Percentiles rank a stretch among this genome's conserved stretches.
Evolutionary conservation across 2,329 filamentous ascomycete species (phyloP).

Genomic region (Aspergillus texensis): DNA sequence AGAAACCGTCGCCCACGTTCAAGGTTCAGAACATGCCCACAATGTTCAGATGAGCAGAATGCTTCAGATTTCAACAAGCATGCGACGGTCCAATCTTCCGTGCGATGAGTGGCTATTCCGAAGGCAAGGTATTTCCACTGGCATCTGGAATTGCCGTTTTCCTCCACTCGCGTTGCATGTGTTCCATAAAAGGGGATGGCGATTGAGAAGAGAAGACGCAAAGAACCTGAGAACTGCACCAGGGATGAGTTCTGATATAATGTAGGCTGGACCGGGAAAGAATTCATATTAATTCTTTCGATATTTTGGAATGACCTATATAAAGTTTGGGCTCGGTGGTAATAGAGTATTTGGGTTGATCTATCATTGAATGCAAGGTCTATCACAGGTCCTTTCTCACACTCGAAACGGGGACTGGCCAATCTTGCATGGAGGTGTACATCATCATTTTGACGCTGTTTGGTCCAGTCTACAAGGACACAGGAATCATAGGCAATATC

Average conservation of each 20-base stretch:
- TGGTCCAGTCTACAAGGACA: conserved; percentile 21
- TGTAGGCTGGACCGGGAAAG: conserved; percentile 17
- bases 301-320: conserved; percentile 37
- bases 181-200: conserved; percentile 44
- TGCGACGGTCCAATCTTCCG: conserved; percentile 39
- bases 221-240: conserved; percentile 27
- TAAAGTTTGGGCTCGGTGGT: conserved; percentile 34
- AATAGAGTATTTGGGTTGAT: conserved; percentile 39
- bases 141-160: conserved; percentile 26
- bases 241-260: conserved; percentile 26
- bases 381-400: conserved; percentile 29
- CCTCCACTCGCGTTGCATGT: conserved; percentile 27
- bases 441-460: conserved; percentile 4
- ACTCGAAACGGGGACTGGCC: background rate
- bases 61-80: conserved; percentile 42
- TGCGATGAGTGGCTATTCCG: conserved; percentile 38
- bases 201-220: conserved; percentile 39
- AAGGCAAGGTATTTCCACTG: conserved; percentile 45
- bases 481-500: conserved; percentile 23
- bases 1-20: conserved; percentile 44
- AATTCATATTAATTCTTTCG: conserved; percentile 20
- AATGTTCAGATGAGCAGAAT: conserved; percentile 28
- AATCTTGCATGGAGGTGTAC: conserved; percentile 2
- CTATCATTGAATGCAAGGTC: conserved; percentile 41
- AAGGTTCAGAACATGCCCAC: conserved; percentile 39